Base-by-base conservation (phyloP, 2,329 filamentous ascomycete species). In the Hymenoscyphus infarciens region DNA sequence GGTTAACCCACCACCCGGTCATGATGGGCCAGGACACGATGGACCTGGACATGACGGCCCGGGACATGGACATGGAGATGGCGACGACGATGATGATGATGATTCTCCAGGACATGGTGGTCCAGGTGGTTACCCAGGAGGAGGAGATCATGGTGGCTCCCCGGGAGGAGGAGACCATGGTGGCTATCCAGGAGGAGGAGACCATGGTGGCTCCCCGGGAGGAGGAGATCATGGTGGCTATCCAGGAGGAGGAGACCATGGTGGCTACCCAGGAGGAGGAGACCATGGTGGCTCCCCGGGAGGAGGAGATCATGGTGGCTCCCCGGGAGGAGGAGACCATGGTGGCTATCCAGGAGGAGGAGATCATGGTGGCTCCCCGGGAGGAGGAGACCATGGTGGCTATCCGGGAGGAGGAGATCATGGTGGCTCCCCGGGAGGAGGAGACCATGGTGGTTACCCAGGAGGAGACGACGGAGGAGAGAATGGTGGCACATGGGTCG, bases 401-500 rank as follows among this genome's bases (percentile, higher is more conserved):
- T n/a, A n/a, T n/a, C n/a, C n/a, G n/a, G n/a, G n/a, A n/a, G n/a
- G n/a, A n/a, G n/a, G n/a, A n/a, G n/a, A n/a, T n/a, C n/a, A n/a
- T n/a, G 15, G 25, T 49, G 56, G 55, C 7, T 10, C 19, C 19
- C 55, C 31, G 2, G 25, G n/a, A 6, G 55, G 7, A 27, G 35
- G 42, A 49, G 42, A 49, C 10, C 16, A 49, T 8, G n/a, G n/a
- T n/a, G n/a, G n/a, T n/a, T n/a, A n/a, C n/a, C n/a, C n/a, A n/a
- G n/a, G n/a, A n/a, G n/a, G 42, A 45, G 38, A n/a, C n/a, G n/a
- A n/a, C n/a, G n/a, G n/a, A n/a, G n/a, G 19, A 15, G 27, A 52
- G 25, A 16, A 52, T 3, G 16, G 25, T 15, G n/a, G 83, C 82
- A 16, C 39, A 22, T 73, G 80, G 77, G 33, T 29, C 25, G 57